Percentiles rank a stretch among this genome's conserved stretches.
These are phyloP conservation scores for Cladosporium sp. DNA, from an alignment of 2,329 filamentous ascomycete species.

Conservation along the genomic window DNA sequence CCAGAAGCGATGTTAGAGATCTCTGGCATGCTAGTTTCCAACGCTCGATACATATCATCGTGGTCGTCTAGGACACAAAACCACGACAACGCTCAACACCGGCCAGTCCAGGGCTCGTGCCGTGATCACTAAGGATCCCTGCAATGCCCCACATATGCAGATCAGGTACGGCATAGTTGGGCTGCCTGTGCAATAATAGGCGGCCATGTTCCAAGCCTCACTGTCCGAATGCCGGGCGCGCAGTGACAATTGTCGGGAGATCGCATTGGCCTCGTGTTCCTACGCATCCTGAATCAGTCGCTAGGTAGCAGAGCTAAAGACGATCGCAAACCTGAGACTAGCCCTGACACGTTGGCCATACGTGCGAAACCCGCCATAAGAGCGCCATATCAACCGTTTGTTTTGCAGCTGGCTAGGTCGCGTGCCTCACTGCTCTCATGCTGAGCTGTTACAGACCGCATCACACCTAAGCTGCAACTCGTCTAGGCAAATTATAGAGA, in stretches of 20 bases:
- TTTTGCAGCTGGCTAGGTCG: not conserved
- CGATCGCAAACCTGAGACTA: not conserved
- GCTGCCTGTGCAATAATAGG: not conserved
- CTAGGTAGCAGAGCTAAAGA: not conserved
- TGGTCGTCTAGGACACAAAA: not conserved
- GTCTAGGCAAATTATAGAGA: not conserved
- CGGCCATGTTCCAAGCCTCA: not conserved
- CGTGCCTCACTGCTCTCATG: not conserved
- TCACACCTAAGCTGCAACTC: not conserved
- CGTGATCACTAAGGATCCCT: not conserved
- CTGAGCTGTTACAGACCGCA: not conserved
- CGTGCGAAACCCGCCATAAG: not conserved
- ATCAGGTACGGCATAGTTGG: not conserved
- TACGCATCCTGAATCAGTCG: not conserved
- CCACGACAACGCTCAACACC: not conserved
- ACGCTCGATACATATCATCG: no score
- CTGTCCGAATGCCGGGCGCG: not conserved
- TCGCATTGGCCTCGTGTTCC: not conserved
- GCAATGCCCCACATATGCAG: constrained; percentile 1
- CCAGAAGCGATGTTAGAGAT: no score
- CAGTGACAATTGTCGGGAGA: not conserved
- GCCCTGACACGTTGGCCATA: not conserved
- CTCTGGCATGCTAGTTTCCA: no score
- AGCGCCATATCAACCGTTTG: constrained; percentile 2
- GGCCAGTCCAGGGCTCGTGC: not conserved